Percentiles rank a stretch among this genome's conserved stretches.
Conservation (phyloP, 1,139 yeast species). For the Candida sanyaensis region DNA sequence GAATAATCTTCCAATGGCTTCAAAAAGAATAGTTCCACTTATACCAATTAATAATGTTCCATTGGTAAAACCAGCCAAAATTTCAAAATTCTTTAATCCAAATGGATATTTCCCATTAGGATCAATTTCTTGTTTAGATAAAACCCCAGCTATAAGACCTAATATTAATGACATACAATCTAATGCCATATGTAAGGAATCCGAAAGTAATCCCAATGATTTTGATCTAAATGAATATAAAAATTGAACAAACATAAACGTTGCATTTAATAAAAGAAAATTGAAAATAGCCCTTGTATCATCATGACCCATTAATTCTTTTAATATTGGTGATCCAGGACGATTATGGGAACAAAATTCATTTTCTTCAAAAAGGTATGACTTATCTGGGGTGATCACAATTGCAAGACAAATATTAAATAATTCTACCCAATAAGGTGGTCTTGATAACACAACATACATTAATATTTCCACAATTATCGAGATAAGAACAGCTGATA, state of each 20-base stretch:
- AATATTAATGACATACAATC: conserved; percentile 90
- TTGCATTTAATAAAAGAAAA: conserved; percentile 78
- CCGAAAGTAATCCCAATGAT: conserved; percentile 87
- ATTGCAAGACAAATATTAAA: conserved; percentile 9
- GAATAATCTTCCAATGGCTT: conserved; percentile 78
- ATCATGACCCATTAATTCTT: conserved; percentile 54
- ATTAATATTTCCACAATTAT: conserved; percentile 22
- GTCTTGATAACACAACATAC: conserved; percentile 21
- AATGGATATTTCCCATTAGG: conserved; percentile 79
- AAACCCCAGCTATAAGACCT: conserved; percentile 82
- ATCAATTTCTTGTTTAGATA: conserved; percentile 45
- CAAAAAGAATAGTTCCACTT: conserved; percentile 83
- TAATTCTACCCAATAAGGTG: conserved; percentile 4
- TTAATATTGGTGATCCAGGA: conserved; percentile 20
- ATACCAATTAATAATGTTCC: conserved; percentile 88
- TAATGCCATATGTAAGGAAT: conserved; percentile 92
- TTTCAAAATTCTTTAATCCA: conserved; percentile 83
- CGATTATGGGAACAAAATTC: background rate
- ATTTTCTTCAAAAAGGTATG: conserved; percentile 3
- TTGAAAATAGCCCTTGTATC: conserved; percentile 91
- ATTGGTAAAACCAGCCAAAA: conserved; percentile 92
- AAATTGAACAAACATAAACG: conserved; percentile 93
- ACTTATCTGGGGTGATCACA: conserved; percentile 11
- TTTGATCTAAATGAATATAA: conserved; percentile 90
- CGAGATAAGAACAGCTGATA: conserved; percentile 22